Evolutionary conservation across 345 rosid genomes (phyloP), one percentile per base, ranked within the genome.

Genomic region (Citrus inodora): DNA sequence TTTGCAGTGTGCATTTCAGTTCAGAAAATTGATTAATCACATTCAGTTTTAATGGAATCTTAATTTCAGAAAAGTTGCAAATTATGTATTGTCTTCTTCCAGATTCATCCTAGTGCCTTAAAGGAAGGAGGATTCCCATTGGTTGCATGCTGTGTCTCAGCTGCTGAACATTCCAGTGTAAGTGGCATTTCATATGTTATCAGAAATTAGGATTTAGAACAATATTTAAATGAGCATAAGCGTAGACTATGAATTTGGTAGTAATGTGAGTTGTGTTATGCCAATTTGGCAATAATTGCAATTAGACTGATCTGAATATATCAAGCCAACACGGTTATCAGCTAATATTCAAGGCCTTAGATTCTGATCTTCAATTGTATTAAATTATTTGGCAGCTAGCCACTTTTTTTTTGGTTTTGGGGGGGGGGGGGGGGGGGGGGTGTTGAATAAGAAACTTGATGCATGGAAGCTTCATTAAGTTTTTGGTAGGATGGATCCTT

Each of bases 21-120:
- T 74, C 38, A 37, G 46, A 35, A 63, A n/a, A 37, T 33, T 25
- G 30, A 67, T 74, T 56, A n/a, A 63, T 13, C 8, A 5, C 21
- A 2, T 32, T n/a, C 10, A 28, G 46, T 11, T 46, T 37, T 64
- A 32, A 40, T 38, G n/a, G 14, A 13, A 61, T 1, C 38, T 53
- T 28, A 30, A 65, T 75, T 66, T 37, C 32, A 24, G 38, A 14
- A 62, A 51, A 35, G 53, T 75, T 8, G 60, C 37, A 19, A 76
- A 30, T 30, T 28, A 51, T 80, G 19, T 67, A 9, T 67, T 22
- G 61, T 79, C 78, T 42, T 38, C 69, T 63, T 80, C 69, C 87
- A 95, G 99, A 89, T 95, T 80, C 98, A 95, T 87, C 98, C 99
- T 51, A 83, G 96, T 73, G 95, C 96, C 69, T 83, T 93, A 74